Evolutionary conservation across 306 rosid species (phyloP), one percentile per base, ranked within the genome.

Genomic region (Medicago arabica): DNA sequence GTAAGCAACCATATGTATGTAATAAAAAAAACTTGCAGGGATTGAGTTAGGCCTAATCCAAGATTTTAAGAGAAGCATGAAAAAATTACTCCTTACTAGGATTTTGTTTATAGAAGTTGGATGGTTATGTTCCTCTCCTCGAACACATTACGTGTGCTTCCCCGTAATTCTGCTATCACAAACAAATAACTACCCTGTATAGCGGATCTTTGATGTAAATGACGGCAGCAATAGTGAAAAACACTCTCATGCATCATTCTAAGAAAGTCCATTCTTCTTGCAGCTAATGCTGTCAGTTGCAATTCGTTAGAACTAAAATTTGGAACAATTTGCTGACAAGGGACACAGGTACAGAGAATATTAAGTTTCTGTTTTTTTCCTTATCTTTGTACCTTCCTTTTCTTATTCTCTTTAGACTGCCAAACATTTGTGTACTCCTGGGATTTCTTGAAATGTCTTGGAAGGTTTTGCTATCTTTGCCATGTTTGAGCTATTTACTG

Each of bases 1-100:
- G 97, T 83, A 90, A 91, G 88, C 87, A 75, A 78, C 97, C 97
- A 66, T 95, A 96, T 76, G 97, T 90, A 86, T 25, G 28, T 25
- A 25, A 25, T 25, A 25, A 25, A 25, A 25, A 25, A 25, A 25
- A 25, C 28, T 25, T 25, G 28, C 28, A 25, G 12, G 58, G 25
- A 8, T 53, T 53, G 25, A 54, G 36, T 57, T 57, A 21, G 36
- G 36, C 36, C 36, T 57, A 21, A 25, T 57, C 63, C 34, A n/a
- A 57, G 4, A 25, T 21, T n/a, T n/a, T 57, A 57, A 21, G 36
- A 21, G 63, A 57, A 19, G 34, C 63, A 57, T 21, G 36, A 34
- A 57, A 55, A 28, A 55, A 23, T 55, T 19, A 9, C 36, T 57
- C 63, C 8, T 57, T 23, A 10, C 34, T 25, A 10, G n/a, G 34